Evolutionary conservation across 2,329 filamentous ascomycete species (phyloP).

Genomic region (Colletotrichum limetticola): DNA sequence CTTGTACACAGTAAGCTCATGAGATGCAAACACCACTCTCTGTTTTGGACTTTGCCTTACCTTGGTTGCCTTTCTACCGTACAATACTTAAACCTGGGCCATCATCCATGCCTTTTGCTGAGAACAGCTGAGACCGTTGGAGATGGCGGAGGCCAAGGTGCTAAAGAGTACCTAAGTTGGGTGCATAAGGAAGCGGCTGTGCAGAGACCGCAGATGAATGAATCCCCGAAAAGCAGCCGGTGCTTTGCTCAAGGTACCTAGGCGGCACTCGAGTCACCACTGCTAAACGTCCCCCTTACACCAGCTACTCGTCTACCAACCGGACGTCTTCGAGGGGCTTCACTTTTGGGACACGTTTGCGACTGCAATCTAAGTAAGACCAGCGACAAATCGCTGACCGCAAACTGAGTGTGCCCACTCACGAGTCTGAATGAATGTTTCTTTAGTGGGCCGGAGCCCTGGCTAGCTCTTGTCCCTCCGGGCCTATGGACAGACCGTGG

Average conservation of each 20-base stretch:
- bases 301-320: too few relatives aligned
- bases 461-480: not conserved
- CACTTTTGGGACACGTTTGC: not conserved
- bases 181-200: not conserved
- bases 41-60: not conserved
- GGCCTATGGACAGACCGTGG: conserved; percentile 2
- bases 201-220: not conserved
- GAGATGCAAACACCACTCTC: not conserved
- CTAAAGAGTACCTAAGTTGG: not conserved
- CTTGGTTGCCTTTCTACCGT: not conserved
- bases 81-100: not conserved
- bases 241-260: not conserved
- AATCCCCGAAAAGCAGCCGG: conserved; percentile 22
- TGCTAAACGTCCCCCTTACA: too few relatives aligned
- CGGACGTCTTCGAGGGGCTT: not conserved
- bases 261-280: too few relatives aligned
- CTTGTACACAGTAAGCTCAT: too few relatives aligned
- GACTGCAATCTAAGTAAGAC: not conserved
- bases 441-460: conserved; percentile 2
- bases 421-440: not conserved
- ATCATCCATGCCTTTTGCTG: not conserved
- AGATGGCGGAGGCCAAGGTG: not conserved
- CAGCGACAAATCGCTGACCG: not conserved
- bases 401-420: not conserved
- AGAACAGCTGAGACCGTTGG: not conserved